A percentile compares a stretch with the other conserved stretches of the same genome.
Conservation (phyloP, 1,284 basidiomycete species). For the Leccinum fallax region DNA sequence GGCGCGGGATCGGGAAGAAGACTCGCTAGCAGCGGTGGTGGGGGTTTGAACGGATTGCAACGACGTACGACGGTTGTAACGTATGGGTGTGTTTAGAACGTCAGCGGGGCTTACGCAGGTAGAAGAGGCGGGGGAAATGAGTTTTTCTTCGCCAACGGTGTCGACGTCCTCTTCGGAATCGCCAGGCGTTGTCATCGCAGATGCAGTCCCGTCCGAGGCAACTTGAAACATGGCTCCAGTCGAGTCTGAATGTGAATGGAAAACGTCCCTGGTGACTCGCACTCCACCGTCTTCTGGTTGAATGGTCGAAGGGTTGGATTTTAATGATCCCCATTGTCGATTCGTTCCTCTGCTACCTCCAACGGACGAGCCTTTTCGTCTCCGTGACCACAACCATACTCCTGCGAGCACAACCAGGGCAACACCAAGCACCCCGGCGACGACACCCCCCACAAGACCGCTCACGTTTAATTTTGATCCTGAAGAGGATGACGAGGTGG, state of each 20-base stretch:
- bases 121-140: constrained; percentile 19
- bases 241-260: constrained; percentile 27
- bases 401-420: constrained; percentile 35
- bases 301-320: constrained; percentile 24
- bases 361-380: constrained; percentile 14
- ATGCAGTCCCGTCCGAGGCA: constrained; percentile 15
- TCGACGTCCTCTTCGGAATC: constrained; percentile 25
- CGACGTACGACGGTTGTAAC: constrained; percentile 24
- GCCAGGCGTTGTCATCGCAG: constrained; percentile 20
- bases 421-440: constrained; percentile 41
- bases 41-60: constrained; percentile 20
- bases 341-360: background rate
- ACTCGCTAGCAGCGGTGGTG: constrained; percentile 1
- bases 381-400: constrained; percentile 36
- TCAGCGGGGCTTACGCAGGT: constrained; percentile 23
- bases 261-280: constrained; percentile 9
- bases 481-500: constrained; percentile 9
- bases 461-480: constrained; percentile 35
- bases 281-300: background rate
- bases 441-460: constrained; percentile 44
- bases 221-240: constrained; percentile 16
- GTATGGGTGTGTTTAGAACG: constrained; percentile 19
- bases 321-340: constrained; percentile 33
- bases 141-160: constrained; percentile 27
- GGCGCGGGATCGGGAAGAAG: constrained; percentile 11